Base-by-base conservation (phyloP, 371 early-diverging fungal species). In the Gilbertella persicaria region DNA sequence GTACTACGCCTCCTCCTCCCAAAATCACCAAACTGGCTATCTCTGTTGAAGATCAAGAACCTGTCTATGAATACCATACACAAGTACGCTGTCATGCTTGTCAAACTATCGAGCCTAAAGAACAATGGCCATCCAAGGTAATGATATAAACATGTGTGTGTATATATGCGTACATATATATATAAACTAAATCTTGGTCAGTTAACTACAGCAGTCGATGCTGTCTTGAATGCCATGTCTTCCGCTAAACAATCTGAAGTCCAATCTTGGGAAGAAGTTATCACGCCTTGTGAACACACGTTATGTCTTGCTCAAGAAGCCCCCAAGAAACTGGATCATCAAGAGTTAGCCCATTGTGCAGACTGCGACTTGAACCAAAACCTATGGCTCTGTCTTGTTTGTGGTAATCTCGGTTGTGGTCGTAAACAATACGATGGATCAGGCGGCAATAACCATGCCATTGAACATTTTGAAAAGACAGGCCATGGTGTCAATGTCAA, bases 391-490 rank as follows among this genome's bases (percentile, higher is more conserved):
- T 92, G 93, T 59, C 69, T 92, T 33, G 72, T 74, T 0, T 92
- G 93, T 53, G 93, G 93, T 16, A 80, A 77, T 35, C 74, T 90
- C 4, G 91, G 90, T 5, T 92, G 93, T 64, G 93, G 93, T 28
- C 83, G 93, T 45, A 80, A 85, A 51, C 99, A 99, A 68, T 96
- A 87, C 68, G 99, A 94, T 41, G 99, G 99, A 3, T 72, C 86
- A n/a, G 96, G 96, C n/a, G 99, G 99, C n/a, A 99, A 99, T 69
- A 93, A 96, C 24, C 99, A 99, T 72, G 98, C 91, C 2, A 60
- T 94, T 41, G 82, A 79, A 0, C 99, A 99, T 76, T 96, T 79
- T 66, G 83, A 93, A 39, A 53, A 72, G 13, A 92, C 92, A 0
- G 87, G 85, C 0, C 99, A 99, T 66, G 80, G 82, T 9, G 87